phyloP scores from a whole-genome alignment of 148 eudicot genomes.

The Amaranthus cruentus region DNA sequence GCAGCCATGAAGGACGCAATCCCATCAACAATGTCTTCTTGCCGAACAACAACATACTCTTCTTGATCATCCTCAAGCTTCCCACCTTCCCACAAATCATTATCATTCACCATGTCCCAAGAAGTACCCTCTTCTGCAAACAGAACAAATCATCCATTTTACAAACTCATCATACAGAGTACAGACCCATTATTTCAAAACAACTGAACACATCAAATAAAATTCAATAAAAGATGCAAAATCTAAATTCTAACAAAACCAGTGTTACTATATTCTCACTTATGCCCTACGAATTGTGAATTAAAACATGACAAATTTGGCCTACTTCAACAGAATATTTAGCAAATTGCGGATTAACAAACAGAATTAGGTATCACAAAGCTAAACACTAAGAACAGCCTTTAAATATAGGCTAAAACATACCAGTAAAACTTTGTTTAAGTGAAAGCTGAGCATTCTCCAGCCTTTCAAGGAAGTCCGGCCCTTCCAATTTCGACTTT shows the following conservation, averaged over 20 bases:
- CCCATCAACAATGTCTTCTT: slow-evolving; percentile 95
- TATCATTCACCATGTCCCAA: slow-evolving; percentile 89
- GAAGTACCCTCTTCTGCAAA: slow-evolving; percentile 76
- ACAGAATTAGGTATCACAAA: not conserved
- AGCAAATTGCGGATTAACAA: too few relatives aligned
- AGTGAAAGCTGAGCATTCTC: slow-evolving; percentile 57
- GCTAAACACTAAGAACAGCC: not conserved
- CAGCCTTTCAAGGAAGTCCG: slow-evolving; percentile 73
- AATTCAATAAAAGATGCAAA: too few relatives aligned
- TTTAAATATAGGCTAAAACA: slow-evolving; percentile 7
- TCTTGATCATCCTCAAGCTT: slow-evolving; percentile 48
- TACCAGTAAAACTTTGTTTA: slow-evolving; percentile 57
- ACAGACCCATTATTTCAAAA: not conserved
- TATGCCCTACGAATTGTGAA: too few relatives aligned
- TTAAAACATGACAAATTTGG: too few relatives aligned
- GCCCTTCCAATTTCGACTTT: slow-evolving; percentile 60
- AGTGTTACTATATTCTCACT: too few relatives aligned
- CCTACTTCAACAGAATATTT: too few relatives aligned
- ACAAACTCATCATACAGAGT: not conserved
- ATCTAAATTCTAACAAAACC: too few relatives aligned
- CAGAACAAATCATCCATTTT: slow-evolving; percentile 17
- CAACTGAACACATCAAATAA: slow-evolving; percentile 2
- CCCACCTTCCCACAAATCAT: slow-evolving; percentile 84
- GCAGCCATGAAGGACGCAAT: slow-evolving; percentile 94
- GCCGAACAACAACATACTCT: slow-evolving; percentile 79